phyloP scores from a whole-genome alignment of 768 basidiomycete species.

The Ramaria sp. region DNA sequence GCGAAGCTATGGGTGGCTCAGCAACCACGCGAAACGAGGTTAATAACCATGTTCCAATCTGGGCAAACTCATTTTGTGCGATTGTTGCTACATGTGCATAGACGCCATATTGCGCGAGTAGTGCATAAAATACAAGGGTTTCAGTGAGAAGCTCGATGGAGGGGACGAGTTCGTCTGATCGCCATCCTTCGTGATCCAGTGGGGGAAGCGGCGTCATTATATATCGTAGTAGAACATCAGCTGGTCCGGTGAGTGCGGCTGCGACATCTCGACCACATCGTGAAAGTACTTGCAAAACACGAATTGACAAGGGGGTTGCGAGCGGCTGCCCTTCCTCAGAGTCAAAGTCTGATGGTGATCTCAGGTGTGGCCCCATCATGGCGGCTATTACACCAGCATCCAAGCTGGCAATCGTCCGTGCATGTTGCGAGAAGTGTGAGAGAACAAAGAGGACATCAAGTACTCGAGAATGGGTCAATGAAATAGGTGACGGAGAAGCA shows the following conservation, averaged over 20 bases:
- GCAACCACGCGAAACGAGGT: slow-evolving; percentile 21
- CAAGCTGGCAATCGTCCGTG: background rate
- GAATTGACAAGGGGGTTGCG: background rate
- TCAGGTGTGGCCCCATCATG: background rate
- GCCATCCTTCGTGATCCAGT: background rate
- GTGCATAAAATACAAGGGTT: slow-evolving; percentile 53
- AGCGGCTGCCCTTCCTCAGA: background rate
- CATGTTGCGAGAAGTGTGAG: slow-evolving; percentile 4
- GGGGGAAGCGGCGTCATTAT: slow-evolving; percentile 43
- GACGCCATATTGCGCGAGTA: slow-evolving; percentile 70
- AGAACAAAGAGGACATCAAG: slow-evolving; percentile 5
- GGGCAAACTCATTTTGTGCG: slow-evolving; percentile 43
- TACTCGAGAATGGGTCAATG: background rate
- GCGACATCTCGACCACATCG: slow-evolving; percentile 26
- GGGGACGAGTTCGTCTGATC: background rate
- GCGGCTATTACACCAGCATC: background rate
- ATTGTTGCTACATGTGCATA: slow-evolving; percentile 59
- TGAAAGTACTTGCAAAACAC: slow-evolving; percentile 1
- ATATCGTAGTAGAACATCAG: slow-evolving; percentile 66
- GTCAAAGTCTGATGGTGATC: background rate
- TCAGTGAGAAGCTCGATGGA: slow-evolving; percentile 32
- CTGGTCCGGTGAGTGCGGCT: slow-evolving; percentile 37
- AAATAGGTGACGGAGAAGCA: background rate
- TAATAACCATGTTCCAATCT: slow-evolving; percentile 37
- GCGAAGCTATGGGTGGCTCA: slow-evolving; percentile 17